Percentiles rank a stretch among this genome's conserved stretches.
phyloP scores from a whole-genome alignment of 1,284 basidiomycete species.

The Austroboletus niveus region DNA sequence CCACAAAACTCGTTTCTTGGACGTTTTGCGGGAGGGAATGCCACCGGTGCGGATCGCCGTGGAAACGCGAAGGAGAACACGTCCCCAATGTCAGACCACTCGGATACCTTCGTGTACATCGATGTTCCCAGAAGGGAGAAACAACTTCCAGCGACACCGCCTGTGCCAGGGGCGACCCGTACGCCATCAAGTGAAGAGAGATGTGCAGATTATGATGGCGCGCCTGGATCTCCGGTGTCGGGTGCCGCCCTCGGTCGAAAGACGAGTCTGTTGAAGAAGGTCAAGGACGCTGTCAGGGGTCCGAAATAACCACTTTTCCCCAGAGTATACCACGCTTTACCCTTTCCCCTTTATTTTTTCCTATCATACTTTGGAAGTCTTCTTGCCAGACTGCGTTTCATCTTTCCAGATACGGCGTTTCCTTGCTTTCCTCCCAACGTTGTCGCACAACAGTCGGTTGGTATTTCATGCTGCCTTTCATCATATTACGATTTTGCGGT shows the following conservation, averaged over 20 bases:
- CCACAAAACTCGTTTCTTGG: slow-evolving; percentile 72
- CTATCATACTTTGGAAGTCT: slow-evolving; percentile 1
- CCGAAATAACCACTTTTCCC: slow-evolving; percentile 36
- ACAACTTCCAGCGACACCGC: slow-evolving; percentile 60
- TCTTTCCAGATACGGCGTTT: slow-evolving; percentile 1
- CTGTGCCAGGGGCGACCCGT: slow-evolving; percentile 26
- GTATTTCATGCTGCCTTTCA: slow-evolving; percentile 6
- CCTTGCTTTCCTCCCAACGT: neutral
- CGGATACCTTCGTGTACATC: slow-evolving; percentile 64
- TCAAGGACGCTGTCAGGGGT: slow-evolving; percentile 67
- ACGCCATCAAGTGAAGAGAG: slow-evolving; percentile 34
- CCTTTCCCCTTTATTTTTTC: neutral
- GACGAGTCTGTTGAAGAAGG: slow-evolving; percentile 76
- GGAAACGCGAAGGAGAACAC: slow-evolving; percentile 29
- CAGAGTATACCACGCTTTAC: slow-evolving; percentile 7
- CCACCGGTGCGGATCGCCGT: slow-evolving; percentile 26
- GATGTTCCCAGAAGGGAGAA: slow-evolving; percentile 56
- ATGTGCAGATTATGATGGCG: slow-evolving; percentile 51
- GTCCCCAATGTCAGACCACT: slow-evolving; percentile 41
- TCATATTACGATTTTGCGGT: slow-evolving; percentile 9
- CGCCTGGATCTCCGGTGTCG: slow-evolving; percentile 32
- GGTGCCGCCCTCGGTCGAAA: slow-evolving; percentile 61
- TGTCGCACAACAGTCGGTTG: slow-evolving; percentile 2
- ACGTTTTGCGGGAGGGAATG: slow-evolving; percentile 50
- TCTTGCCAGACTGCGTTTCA: slow-evolving; percentile 7